Evolutionary conservation across 2,329 filamentous ascomycete species (phyloP).

Genomic region (Colletotrichum coccodes): DNA sequence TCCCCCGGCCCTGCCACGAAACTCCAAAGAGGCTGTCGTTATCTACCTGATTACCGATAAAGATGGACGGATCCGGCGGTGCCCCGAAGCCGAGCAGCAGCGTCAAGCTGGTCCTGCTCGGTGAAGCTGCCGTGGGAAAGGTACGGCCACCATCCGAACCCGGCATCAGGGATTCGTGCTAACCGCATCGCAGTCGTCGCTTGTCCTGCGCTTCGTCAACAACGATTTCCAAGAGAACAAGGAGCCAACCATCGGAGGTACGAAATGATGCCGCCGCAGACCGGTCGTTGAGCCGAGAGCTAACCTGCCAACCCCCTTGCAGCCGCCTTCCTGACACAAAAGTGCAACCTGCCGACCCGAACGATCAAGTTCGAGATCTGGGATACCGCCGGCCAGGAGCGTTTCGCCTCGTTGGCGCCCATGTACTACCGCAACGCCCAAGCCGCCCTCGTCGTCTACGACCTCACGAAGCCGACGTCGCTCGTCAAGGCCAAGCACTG

Average conservation of each 20-base stretch:
- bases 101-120: conserved; percentile 97
- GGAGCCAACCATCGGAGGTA: conserved; percentile 98
- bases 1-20: neutral
- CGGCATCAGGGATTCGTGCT: conserved; percentile 11
- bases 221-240: conserved; percentile 99
- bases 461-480: conserved; percentile 95
- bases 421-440: conserved; percentile 99
- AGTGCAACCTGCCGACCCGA: conserved; percentile 93
- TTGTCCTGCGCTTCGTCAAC: conserved; percentile 98
- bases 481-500: conserved; percentile 98
- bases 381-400: conserved; percentile 98
- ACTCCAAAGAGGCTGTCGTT: neutral
- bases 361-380: conserved; percentile 97
- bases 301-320: conserved; percentile 31
- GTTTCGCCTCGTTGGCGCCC: conserved; percentile 93
- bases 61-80: conserved; percentile 76
- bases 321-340: conserved; percentile 99
- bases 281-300: conserved; percentile 9
- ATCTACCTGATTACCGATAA: conserved; percentile 25
- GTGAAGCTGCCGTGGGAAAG: conserved; percentile 98
- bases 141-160: conserved; percentile 57
- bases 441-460: conserved; percentile 97
- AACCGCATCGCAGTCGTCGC: conserved; percentile 76
- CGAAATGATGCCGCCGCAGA: conserved; percentile 39
- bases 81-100: conserved; percentile 97